These are phyloP conservation scores for Polyporus tsugae DNA, from an alignment of 1,284 basidiomycete species.

Conservation along the genomic window DNA sequence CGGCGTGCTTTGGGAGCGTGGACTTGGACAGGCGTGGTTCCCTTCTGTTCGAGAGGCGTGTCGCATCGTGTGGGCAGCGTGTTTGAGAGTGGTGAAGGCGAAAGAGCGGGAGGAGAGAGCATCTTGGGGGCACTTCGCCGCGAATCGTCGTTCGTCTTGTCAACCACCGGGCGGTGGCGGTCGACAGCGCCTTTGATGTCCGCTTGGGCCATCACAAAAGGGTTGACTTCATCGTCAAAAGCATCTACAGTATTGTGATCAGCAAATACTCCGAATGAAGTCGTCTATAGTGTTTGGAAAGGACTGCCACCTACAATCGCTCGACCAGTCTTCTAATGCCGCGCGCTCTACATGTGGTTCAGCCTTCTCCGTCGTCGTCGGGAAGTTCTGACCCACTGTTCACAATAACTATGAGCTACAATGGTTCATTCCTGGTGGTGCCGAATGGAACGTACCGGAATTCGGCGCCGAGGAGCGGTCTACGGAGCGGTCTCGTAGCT, in stretches of 20 bases:
- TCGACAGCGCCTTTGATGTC: neutral
- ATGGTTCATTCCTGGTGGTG: neutral
- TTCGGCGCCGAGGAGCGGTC: neutral
- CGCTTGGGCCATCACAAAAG: neutral
- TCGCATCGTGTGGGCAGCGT: constrained; percentile 5
- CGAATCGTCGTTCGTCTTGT: neutral
- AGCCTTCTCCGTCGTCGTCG: neutral
- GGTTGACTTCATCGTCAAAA: constrained; percentile 8
- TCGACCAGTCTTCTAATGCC: constrained; percentile 8
- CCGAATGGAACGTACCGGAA: neutral
- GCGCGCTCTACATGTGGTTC: neutral
- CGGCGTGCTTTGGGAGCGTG: constrained; percentile 1
- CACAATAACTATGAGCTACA: neutral
- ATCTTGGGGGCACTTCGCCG: neutral
- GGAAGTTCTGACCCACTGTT: neutral
- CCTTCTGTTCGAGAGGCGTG: neutral
- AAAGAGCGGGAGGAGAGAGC: neutral
- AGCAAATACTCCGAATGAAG: neutral
- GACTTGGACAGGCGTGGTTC: neutral
- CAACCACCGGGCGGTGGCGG: neutral
- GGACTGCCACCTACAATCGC: constrained; percentile 1
- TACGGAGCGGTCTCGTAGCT: neutral
- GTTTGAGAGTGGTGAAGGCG: neutral
- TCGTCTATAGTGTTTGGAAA: neutral
- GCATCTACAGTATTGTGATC: neutral